Evolutionary conservation across 352 stramenopile species (phyloP).

Genomic region (Phytopythium boreale): DNA sequence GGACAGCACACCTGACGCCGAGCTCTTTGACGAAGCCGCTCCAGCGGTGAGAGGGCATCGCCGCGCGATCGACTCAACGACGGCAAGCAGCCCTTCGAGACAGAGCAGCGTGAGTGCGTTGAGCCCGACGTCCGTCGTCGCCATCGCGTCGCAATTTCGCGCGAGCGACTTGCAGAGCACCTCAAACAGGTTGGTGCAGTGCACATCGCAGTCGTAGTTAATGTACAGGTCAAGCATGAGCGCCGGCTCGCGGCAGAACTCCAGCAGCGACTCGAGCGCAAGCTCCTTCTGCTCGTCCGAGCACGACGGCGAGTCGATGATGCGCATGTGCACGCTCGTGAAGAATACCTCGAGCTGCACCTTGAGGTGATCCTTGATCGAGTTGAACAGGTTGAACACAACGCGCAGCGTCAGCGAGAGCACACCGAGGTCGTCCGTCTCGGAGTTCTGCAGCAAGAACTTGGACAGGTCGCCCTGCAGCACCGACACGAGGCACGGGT

Average conservation of each 20-base stretch:
- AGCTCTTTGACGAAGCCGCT: slow-evolving; percentile 17
- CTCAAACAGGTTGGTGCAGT: slow-evolving; percentile 99
- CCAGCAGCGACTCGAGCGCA: slow-evolving; percentile 92
- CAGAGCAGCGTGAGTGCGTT: slow-evolving; percentile 74
- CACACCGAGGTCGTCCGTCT: slow-evolving; percentile 94
- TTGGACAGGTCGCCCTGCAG: slow-evolving; percentile 96
- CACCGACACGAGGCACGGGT: slow-evolving; percentile 83
- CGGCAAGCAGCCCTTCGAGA: slow-evolving; percentile 87
- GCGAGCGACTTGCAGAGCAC: slow-evolving; percentile 93
- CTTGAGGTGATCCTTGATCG: slow-evolving; percentile 98
- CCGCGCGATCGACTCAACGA: slow-evolving; percentile 92
- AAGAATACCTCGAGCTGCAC: slow-evolving; percentile 99
- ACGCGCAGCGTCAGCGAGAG: slow-evolving; percentile 92
- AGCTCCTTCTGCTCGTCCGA: slow-evolving; percentile 85
- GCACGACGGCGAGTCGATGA: slow-evolving; percentile 86
- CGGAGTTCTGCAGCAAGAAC: slow-evolving; percentile 94
- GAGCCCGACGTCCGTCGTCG: slow-evolving; percentile 48
- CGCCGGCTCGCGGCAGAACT: slow-evolving; percentile 97
- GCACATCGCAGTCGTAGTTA: slow-evolving; percentile 99
- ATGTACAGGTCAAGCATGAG: slow-evolving; percentile 99
- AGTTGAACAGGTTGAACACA: slow-evolving; percentile 99
- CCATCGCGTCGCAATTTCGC: slow-evolving; percentile 80
- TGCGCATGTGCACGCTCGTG: slow-evolving; percentile 95
- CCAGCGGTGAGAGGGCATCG: slow-evolving; percentile 65
- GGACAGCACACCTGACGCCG: slow-evolving; percentile 27